These are phyloP conservation scores for Ensete glaucum DNA, from an alignment of 176 grass and related monocot species.

Conservation along the genomic window DNA sequence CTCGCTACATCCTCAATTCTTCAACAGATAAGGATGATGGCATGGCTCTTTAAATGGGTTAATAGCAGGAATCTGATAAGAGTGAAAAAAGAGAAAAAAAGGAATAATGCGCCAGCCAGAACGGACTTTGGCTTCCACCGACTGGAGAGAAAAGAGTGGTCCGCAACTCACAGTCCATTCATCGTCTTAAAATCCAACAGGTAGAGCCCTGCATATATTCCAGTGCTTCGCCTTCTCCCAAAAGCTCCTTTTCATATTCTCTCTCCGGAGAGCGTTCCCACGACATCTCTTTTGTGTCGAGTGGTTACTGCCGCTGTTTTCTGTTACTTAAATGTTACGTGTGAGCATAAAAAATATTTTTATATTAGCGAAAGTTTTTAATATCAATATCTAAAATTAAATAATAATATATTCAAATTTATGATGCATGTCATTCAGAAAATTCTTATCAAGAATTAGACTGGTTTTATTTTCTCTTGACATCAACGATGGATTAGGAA, in stretches of 20 bases:
- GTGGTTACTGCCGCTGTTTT: too few relatives aligned
- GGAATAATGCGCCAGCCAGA: not conserved
- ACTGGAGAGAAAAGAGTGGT: conserved; percentile 20
- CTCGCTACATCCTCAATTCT: not conserved
- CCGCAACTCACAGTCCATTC: conserved; percentile 4
- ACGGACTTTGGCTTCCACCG: not conserved
- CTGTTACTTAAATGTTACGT: too few relatives aligned
- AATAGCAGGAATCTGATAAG: not conserved
- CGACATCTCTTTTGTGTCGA: too few relatives aligned
- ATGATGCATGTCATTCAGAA: too few relatives aligned
- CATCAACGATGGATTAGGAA: too few relatives aligned
- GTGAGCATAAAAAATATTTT: too few relatives aligned
- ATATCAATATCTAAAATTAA: too few relatives aligned
- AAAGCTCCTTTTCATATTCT: conserved; percentile 7
- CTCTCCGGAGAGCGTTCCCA: not conserved
- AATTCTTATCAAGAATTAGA: too few relatives aligned
- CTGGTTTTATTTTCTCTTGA: too few relatives aligned
- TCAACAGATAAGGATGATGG: conserved; percentile 20
- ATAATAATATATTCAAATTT: too few relatives aligned
- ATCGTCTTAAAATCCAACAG: conserved; percentile 18
- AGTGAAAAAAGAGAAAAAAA: not conserved
- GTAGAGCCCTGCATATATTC: conserved; percentile 37
- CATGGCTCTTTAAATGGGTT: not conserved
- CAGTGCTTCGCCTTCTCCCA: not conserved
- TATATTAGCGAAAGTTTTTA: too few relatives aligned